These are phyloP conservation scores for Debaryomyces castellii DNA, from an alignment of 805 yeast species.

Conservation along the genomic window DNA sequence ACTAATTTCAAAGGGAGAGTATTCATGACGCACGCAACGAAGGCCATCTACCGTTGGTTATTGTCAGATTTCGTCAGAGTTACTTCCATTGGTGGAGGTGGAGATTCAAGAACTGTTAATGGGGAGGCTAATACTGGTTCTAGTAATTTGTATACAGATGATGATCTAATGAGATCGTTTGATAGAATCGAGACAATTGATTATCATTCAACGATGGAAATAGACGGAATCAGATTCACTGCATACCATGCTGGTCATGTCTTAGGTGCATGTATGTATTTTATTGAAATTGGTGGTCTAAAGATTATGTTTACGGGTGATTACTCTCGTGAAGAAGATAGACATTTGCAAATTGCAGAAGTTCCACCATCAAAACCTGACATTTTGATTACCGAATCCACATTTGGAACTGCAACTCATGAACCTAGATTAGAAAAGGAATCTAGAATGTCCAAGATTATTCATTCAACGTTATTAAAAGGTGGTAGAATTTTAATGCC, in stretches of 20 bases:
- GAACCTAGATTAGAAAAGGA: constrained; percentile 89
- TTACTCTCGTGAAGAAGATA: constrained; percentile 91
- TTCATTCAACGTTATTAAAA: constrained; percentile 77
- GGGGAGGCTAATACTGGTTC: constrained; percentile 20
- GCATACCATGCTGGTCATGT: constrained; percentile 99
- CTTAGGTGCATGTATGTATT: constrained; percentile 96
- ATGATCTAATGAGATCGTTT: constrained; percentile 82
- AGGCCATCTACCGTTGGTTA: constrained; percentile 96
- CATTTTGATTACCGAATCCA: constrained; percentile 87
- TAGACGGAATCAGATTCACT: constrained; percentile 91
- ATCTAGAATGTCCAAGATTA: constrained; percentile 70
- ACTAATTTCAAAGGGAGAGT: constrained; percentile 94
- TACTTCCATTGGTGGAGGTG: constrained; percentile 58
- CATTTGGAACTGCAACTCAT: constrained; percentile 97
- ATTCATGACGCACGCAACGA: constrained; percentile 98
- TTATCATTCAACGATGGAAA: constrained; percentile 92
- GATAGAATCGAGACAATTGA: constrained; percentile 92
- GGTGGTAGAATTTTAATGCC: constrained; percentile 95
- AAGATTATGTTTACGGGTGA: constrained; percentile 93
- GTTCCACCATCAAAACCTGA: constrained; percentile 88
- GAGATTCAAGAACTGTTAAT: constrained; percentile 27
- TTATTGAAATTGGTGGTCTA: constrained; percentile 90
- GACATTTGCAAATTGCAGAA: constrained; percentile 94
- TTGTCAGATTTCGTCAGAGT: constrained; percentile 92
- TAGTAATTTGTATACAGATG: constrained; percentile 77